phyloP scores from a whole-genome alignment of 2,329 filamentous ascomycete species.

The Graphilbum ipis-grandicollis region DNA sequence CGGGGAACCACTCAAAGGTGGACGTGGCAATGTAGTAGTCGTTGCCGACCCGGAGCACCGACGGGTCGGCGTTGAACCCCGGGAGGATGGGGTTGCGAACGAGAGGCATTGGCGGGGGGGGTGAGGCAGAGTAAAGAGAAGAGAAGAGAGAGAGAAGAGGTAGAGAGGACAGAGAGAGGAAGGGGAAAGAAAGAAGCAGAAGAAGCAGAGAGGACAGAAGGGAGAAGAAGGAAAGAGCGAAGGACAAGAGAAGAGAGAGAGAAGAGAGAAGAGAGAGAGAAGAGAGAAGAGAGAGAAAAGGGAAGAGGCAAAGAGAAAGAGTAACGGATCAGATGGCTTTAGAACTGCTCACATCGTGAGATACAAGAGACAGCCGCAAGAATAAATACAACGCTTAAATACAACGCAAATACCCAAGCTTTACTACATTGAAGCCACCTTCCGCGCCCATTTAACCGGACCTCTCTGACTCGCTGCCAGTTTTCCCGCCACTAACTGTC shows the following conservation, averaged over 20 bases:
- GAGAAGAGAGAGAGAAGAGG: not conserved
- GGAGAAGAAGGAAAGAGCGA: too few relatives aligned
- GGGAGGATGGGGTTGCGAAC: constrained; percentile 33
- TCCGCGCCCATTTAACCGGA: constrained; percentile 7
- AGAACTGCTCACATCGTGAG: too few relatives aligned
- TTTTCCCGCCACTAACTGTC: not conserved
- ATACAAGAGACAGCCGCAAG: too few relatives aligned
- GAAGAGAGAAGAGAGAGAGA: not conserved
- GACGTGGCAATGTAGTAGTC: constrained; percentile 33
- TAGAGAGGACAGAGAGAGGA: not conserved
- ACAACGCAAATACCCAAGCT: too few relatives aligned
- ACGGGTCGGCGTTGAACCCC: constrained; percentile 39
- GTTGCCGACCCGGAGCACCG: constrained; percentile 13
- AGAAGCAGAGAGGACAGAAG: too few relatives aligned
- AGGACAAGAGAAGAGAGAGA: not conserved
- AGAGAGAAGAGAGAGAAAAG: not conserved
- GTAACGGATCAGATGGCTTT: too few relatives aligned
- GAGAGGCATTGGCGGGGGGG: constrained; percentile 5
- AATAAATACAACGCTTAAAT: too few relatives aligned
- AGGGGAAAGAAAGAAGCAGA: not conserved
- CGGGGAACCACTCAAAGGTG: constrained; percentile 34
- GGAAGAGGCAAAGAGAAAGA: not conserved
- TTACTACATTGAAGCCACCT: too few relatives aligned
- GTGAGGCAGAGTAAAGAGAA: not conserved
- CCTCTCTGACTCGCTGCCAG: constrained; percentile 3